A percentile compares a stretch with the other conserved stretches of the same genome.
Conservation (phyloP, 164 flowering plant species). For the Magnolia changhungtana region DNA sequence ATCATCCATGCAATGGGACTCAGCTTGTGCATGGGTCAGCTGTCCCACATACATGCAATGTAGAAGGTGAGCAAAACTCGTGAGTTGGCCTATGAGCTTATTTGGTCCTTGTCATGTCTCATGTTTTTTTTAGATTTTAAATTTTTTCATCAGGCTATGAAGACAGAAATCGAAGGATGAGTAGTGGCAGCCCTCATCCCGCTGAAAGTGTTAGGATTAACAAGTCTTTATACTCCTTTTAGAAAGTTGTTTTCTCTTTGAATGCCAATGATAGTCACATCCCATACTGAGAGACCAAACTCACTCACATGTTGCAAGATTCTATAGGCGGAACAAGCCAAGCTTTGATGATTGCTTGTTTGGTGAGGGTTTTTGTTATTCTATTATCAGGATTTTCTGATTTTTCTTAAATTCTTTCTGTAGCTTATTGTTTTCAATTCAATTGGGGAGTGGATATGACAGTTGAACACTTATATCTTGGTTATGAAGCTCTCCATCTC, state of each 20-base stretch:
- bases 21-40: no score
- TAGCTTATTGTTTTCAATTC: not conserved
- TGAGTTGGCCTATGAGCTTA: no score
- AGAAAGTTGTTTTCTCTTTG: slow-evolving; percentile 57
- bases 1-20: no score
- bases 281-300: slow-evolving; percentile 71
- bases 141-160: slow-evolving; percentile 49
- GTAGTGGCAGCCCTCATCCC: slow-evolving; percentile 26
- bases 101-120: not conserved
- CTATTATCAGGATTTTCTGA: not conserved
- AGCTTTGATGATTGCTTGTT: slow-evolving; percentile 52
- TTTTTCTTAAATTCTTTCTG: not conserved
- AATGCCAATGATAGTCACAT: slow-evolving; percentile 48
- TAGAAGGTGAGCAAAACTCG: no score
- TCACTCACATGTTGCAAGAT: slow-evolving; percentile 62
- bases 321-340: slow-evolving; percentile 46
- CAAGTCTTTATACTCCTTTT: slow-evolving; percentile 43
- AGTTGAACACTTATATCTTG: no score
- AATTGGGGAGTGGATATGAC: no score
- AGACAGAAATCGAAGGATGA: slow-evolving; percentile 40
- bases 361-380: slow-evolving; percentile 37
- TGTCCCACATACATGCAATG: no score
- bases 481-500: no score
- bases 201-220: slow-evolving; percentile 39
- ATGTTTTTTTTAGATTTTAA: not conserved